A percentile compares a stretch with the other conserved stretches of the same genome.
Conservation (phyloP, 306 rosid genomes). For the Pyrus betulifolia region DNA sequence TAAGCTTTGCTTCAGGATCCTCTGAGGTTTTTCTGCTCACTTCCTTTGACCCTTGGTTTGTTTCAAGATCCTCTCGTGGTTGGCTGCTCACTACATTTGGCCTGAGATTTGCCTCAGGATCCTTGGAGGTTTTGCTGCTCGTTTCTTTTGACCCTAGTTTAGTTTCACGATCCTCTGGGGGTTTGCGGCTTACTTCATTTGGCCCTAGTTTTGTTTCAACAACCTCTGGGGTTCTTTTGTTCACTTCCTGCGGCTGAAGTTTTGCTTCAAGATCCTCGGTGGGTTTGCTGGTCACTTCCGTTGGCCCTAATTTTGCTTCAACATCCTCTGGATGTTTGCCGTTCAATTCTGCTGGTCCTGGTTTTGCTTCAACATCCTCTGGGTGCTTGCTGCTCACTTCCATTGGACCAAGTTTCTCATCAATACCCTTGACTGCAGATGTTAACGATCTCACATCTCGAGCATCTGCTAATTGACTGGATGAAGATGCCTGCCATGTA, state of each 20-base stretch:
- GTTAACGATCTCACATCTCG: slow-evolving; percentile 59
- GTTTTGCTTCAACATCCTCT: background rate
- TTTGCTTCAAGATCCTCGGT: background rate
- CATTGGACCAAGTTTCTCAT: slow-evolving; percentile 48
- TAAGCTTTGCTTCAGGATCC: background rate
- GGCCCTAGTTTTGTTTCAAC: background rate
- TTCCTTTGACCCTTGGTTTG: background rate
- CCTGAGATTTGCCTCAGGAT: background rate
- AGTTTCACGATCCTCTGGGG: background rate
- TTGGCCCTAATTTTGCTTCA: background rate
- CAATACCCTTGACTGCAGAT: slow-evolving; percentile 45
- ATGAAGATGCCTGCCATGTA: slow-evolving; percentile 38
- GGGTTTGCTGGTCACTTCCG: background rate
- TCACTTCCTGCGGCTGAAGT: background rate
- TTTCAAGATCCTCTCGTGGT: background rate
- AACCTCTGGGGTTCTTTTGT: background rate
- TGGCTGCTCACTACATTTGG: background rate
- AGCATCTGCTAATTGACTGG: slow-evolving; percentile 33
- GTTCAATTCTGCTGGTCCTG: background rate
- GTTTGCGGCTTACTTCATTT: background rate
- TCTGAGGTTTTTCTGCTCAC: background rate
- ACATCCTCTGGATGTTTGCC: background rate
- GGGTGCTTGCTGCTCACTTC: slow-evolving; percentile 2
- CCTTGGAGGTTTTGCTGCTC: background rate
- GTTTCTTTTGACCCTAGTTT: background rate